A percentile compares a stretch with the other conserved stretches of the same genome.
Evolutionary conservation across 257 asterid species (phyloP).

Genomic region (Ballota nigra): DNA sequence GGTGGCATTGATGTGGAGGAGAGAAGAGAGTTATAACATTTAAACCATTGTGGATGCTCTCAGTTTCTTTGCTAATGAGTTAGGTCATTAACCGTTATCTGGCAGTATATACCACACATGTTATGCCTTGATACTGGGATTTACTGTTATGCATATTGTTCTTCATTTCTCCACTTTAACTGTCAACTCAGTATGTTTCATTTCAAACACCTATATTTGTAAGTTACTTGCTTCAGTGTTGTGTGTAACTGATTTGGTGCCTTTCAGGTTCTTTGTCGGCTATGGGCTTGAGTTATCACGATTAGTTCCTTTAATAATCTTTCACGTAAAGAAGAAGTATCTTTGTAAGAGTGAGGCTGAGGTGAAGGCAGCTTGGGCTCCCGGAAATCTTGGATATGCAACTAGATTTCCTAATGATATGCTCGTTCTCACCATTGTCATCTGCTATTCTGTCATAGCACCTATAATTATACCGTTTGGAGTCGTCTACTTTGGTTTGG

Average conservation of each 20-base stretch:
- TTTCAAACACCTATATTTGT: too few species aligned
- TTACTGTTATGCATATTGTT: not conserved
- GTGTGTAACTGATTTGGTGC: slow-evolving; percentile 6
- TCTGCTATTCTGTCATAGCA: slow-evolving; percentile 84
- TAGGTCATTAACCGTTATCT: not conserved
- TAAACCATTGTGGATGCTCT: too few species aligned
- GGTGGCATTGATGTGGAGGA: too few species aligned
- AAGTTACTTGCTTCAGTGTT: too few species aligned
- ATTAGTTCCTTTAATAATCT: slow-evolving; percentile 70
- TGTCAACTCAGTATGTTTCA: not conserved
- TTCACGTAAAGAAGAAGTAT: slow-evolving; percentile 71
- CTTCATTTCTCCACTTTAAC: not conserved
- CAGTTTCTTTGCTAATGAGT: not conserved
- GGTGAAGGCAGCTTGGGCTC: slow-evolving; percentile 84
- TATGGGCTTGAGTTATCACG: slow-evolving; percentile 93
- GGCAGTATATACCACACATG: not conserved
- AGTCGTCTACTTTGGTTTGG: slow-evolving; percentile 77
- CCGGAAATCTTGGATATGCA: slow-evolving; percentile 75
- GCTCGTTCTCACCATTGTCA: slow-evolving; percentile 61
- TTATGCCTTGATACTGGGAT: not conserved
- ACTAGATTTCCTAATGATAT: slow-evolving; percentile 79
- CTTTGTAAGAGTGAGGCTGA: slow-evolving; percentile 85
- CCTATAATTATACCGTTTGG: slow-evolving; percentile 87
- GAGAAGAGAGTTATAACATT: too few species aligned
- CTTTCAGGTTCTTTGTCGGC: slow-evolving; percentile 88